These are phyloP conservation scores for Leavenworthia alabamica DNA, from an alignment of 345 rosid species.

Conservation along the genomic window DNA sequence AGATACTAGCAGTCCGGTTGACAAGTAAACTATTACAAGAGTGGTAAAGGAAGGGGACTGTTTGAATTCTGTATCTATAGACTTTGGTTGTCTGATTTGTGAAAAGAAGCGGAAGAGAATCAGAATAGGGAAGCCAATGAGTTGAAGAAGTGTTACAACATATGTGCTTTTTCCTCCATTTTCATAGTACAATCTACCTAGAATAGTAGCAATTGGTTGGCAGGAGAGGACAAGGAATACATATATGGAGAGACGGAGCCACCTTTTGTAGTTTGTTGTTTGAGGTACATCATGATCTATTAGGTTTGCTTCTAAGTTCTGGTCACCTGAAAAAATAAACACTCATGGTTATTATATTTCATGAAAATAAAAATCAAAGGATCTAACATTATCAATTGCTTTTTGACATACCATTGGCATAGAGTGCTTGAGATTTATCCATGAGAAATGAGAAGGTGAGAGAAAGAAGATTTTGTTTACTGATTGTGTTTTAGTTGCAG, in stretches of 20 bases:
- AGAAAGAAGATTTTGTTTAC: neutral
- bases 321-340: constrained; percentile 19
- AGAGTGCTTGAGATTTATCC: constrained; percentile 20
- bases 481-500: neutral
- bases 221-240: constrained; percentile 33
- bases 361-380: neutral
- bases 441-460: constrained; percentile 7
- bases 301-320: constrained; percentile 18
- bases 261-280: constrained; percentile 22
- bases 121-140: constrained; percentile 46
- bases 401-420: constrained; percentile 18
- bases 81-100: neutral
- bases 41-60: neutral
- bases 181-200: constrained; percentile 44
- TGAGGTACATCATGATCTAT: constrained; percentile 4
- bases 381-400: neutral
- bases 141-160: constrained; percentile 39
- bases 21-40: constrained; percentile 24
- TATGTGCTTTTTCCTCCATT: constrained; percentile 50
- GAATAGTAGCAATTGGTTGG: constrained; percentile 36
- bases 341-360: constrained; percentile 3
- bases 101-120: constrained; percentile 37
- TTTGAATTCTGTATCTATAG: neutral
- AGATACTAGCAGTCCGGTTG: constrained; percentile 34
- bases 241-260: constrained; percentile 35